Percentiles rank a stretch among this genome's conserved stretches.
Evolutionary conservation across 2,329 filamentous ascomycete genomes (phyloP).

Genomic region (Plenodomus lindquistii): DNA sequence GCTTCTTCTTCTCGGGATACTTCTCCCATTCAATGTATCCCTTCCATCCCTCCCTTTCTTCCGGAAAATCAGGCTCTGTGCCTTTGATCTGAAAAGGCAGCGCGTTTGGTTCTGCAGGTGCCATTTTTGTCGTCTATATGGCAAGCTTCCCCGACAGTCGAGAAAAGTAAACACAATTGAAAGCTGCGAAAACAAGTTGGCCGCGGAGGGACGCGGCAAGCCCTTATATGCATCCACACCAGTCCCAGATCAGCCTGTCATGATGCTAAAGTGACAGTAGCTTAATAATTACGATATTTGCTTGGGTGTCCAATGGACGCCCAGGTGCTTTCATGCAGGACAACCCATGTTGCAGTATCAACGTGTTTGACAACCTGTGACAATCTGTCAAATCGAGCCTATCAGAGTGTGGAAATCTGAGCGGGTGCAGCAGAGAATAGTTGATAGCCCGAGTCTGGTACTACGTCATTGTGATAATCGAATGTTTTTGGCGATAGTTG

Average conservation of each 20-base stretch:
- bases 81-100: constrained; percentile 31
- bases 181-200: not conserved
- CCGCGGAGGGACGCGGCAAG: not conserved
- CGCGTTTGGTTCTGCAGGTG: constrained; percentile 37
- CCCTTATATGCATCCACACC: not conserved
- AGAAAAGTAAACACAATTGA: not conserved
- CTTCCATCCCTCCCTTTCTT: constrained; percentile 53
- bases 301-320: not conserved
- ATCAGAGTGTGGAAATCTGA: not conserved
- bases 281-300: not conserved
- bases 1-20: constrained; percentile 68
- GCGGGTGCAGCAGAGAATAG: not conserved
- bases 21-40: constrained; percentile 57
- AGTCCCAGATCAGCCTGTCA: not conserved
- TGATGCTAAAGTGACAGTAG: not conserved
- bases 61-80: constrained; percentile 42
- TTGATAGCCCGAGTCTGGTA: not conserved
- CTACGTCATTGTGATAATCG: not conserved
- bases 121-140: constrained; percentile 21
- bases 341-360: not conserved
- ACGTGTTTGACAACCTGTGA: not conserved
- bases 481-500: not conserved
- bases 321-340: not conserved
- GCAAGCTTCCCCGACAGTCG: not conserved
- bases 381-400: not conserved